Evolutionary conservation across 345 rosid species (phyloP).

Genomic region (Fremontodendron californicum): DNA sequence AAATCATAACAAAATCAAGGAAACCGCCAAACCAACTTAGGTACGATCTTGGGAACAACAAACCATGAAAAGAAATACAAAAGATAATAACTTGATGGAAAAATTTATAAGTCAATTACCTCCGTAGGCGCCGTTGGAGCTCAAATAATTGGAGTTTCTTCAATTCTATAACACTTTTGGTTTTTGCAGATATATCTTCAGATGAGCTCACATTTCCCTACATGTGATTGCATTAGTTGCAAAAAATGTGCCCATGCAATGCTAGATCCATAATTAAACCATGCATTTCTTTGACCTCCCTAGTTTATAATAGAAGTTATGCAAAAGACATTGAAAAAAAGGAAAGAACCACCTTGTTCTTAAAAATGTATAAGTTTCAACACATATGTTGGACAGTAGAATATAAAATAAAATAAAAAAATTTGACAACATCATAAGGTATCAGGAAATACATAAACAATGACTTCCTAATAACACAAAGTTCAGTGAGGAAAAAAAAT

Average conservation of each 20-base stretch:
- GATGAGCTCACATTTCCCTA: slow-evolving; percentile 79
- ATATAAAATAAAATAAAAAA: neutral
- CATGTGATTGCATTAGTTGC: slow-evolving; percentile 4
- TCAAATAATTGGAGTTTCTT: slow-evolving; percentile 80
- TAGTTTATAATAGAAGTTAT: neutral
- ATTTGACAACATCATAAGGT: neutral
- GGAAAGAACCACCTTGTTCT: neutral
- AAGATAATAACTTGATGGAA: neutral
- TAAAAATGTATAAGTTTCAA: neutral
- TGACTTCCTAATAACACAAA: neutral
- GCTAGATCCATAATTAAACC: slow-evolving; percentile 3
- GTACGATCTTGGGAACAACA: neutral
- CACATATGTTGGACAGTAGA: neutral
- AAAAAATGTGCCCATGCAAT: neutral
- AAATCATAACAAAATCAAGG: slow-evolving; percentile 12
- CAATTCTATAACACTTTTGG: slow-evolving; percentile 87
- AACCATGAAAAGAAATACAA: slow-evolving; percentile 1
- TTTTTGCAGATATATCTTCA: slow-evolving; percentile 80
- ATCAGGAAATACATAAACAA: neutral
- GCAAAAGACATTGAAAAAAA: neutral
- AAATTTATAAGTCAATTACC: slow-evolving; percentile 36
- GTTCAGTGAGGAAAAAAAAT: neutral
- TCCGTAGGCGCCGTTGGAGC: slow-evolving; percentile 75
- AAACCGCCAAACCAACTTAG: neutral
- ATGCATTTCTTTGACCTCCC: slow-evolving; percentile 4